Conservation (phyloP, 768 basidiomycete genomes). For the Vishniacozyma victoriae region DNA sequence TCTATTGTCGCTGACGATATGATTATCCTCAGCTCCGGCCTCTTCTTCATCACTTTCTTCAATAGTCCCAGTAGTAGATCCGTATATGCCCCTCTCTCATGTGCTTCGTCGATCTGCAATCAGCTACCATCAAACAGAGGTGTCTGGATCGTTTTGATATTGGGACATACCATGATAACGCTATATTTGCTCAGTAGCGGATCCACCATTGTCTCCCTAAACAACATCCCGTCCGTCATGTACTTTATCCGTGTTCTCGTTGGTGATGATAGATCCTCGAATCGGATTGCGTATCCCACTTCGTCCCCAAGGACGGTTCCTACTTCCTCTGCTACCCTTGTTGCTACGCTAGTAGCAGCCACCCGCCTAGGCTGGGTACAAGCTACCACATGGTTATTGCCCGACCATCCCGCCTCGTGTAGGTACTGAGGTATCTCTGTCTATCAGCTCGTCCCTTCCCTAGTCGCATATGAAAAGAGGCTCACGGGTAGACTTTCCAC, state of each 20-base stretch:
- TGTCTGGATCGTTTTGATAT: neutral
- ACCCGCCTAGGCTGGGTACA: conserved; percentile 91
- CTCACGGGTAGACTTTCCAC: conserved; percentile 95
- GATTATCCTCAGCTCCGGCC: conserved; percentile 80
- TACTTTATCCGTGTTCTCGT: conserved; percentile 84
- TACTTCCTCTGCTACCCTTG: conserved; percentile 85
- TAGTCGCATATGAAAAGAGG: conserved; percentile 8
- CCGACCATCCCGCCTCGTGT: conserved; percentile 86
- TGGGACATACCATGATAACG: conserved; percentile 74
- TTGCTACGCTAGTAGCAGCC: conserved; percentile 89
- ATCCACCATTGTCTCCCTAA: conserved; percentile 86
- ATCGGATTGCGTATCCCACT: conserved; percentile 81
- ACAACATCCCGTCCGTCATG: conserved; percentile 97
- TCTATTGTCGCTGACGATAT: conserved; percentile 97
- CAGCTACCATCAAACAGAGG: neutral
- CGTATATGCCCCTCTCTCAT: conserved; percentile 92
- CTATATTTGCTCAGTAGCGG: conserved; percentile 87
- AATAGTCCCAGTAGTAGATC: conserved; percentile 84
- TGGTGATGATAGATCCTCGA: conserved; percentile 85
- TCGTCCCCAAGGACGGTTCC: conserved; percentile 75
- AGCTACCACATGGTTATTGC: conserved; percentile 72
- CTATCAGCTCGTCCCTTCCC: neutral
- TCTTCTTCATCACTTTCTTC: conserved; percentile 93
- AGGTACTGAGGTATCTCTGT: conserved; percentile 95
- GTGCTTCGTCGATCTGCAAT: conserved; percentile 86